These are phyloP conservation scores for Suillus subluteus DNA, from an alignment of 768 basidiomycete genomes.

Conservation along the genomic window DNA sequence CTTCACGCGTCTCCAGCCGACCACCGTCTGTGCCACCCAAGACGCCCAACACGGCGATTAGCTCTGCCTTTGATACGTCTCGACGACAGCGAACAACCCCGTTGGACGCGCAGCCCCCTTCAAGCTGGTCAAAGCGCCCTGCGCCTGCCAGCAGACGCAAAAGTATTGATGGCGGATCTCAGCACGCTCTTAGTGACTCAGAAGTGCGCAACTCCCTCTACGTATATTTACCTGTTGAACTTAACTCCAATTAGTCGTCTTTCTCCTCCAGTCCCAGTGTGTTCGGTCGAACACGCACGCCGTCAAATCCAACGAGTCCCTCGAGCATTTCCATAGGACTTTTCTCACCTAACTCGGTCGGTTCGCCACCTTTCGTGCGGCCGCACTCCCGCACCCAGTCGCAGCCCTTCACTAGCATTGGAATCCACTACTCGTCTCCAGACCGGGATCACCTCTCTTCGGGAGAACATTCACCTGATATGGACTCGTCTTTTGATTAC, in stretches of 20 bases:
- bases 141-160: constrained; percentile 67
- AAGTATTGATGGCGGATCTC: constrained; percentile 71
- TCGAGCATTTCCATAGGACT: constrained; percentile 22
- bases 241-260: constrained; percentile 33
- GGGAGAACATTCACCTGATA: constrained; percentile 40
- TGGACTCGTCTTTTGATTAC: constrained; percentile 42
- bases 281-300: constrained; percentile 61
- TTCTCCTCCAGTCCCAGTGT: constrained; percentile 43
- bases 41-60: constrained; percentile 43
- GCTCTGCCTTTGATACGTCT: constrained; percentile 71
- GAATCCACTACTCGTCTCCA: constrained; percentile 47
- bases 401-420: constrained; percentile 44
- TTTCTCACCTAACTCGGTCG: constrained; percentile 49
- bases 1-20: constrained; percentile 48
- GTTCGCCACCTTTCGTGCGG: constrained; percentile 53
- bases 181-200: constrained; percentile 61
- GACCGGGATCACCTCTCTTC: constrained; percentile 40
- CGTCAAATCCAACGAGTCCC: constrained; percentile 67
- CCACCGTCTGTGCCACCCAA: constrained; percentile 63
- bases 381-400: constrained; percentile 69
- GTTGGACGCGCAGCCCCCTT: constrained; percentile 59
- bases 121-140: constrained; percentile 76
- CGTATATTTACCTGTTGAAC: constrained; percentile 5
- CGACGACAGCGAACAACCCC: constrained; percentile 74
- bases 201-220: constrained; percentile 52